Base-by-base conservation (phyloP, 1,284 basidiomycete genomes). In the Malassezia obtusa region DNA sequence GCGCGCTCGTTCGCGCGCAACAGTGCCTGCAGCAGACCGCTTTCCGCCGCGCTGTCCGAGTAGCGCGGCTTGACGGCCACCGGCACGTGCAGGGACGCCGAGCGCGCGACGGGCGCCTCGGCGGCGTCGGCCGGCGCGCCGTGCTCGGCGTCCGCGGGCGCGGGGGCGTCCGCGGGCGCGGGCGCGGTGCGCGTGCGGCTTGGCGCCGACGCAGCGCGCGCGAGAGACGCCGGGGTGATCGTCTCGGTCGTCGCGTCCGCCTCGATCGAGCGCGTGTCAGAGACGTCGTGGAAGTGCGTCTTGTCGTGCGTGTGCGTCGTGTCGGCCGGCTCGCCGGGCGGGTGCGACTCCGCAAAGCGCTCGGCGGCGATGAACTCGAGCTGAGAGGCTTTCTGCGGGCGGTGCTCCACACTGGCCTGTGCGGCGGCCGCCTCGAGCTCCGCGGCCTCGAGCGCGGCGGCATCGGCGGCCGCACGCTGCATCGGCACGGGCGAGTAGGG, bases 1-100 rank as follows among this genome's bases (percentile, higher is more conserved):
- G 52, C 30, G 28, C 52, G 52, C 40, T 49, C 41, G 22, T 55
- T 39, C 15, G 48, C 52, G 12, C 52, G 52, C 40, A 45, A 35
- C 21, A 55, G 38, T 25, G 52, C 48, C 5, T 26, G 26, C 7
- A 55, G 47, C 25, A 55, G 46, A 3, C 45, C 45, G 22, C 45
- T 47, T 14, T 47, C 45, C 0, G 45, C 45, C 8, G 37, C 45
- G 25, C 45, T 8, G 30, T 47, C 45, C 10, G 45, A 15, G 26
- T 37, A 35, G 2, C n/a, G n/a, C 14, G 45, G 45, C 45, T 46
- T 46, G 31, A 12, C n/a, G 8, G 32, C 21, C 24, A 35, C 24
- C 21, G 32, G 45, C 31, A 32, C 28, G 14, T 11, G 24, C 14
- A 43, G 28, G 12, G 43, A 28, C 12, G 24, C 26, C 22, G 14